phyloP scores from a whole-genome alignment of 2,329 filamentous ascomycete species.

The Ophiostoma tasmaniense region DNA sequence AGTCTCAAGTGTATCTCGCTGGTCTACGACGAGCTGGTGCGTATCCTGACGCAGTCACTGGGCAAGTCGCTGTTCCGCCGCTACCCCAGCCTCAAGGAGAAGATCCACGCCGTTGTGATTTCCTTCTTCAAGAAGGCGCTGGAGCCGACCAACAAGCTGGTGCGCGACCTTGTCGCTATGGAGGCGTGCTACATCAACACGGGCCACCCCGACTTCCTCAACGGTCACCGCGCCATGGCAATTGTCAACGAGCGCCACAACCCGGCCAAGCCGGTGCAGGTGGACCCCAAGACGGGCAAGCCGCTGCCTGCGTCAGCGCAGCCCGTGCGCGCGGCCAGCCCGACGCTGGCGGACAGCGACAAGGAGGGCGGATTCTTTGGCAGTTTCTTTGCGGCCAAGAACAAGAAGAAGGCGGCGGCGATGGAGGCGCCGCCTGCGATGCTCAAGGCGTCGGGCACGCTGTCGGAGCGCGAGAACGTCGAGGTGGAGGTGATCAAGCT shows the following conservation, averaged over 20 bases:
- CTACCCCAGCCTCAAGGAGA: conserved; percentile 93
- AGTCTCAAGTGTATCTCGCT: conserved; percentile 95
- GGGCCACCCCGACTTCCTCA: conserved; percentile 93
- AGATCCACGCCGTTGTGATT: conserved; percentile 88
- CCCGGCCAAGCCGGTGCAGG: conserved; percentile 75
- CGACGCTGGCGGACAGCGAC: conserved; percentile 49
- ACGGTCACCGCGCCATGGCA: conserved; percentile 94
- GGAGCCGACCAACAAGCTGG: conserved; percentile 96
- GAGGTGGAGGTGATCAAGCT: conserved; percentile 99
- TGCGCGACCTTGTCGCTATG: conserved; percentile 87
- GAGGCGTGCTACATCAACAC: conserved; percentile 98
- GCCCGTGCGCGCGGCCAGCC: conserved; percentile 67
- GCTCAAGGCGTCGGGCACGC: conserved; percentile 85
- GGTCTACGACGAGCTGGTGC: conserved; percentile 94
- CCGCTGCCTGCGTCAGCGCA: conserved; percentile 57
- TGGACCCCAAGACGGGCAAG: conserved; percentile 98
- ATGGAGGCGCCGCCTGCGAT: conserved; percentile 94
- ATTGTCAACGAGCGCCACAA: conserved; percentile 92
- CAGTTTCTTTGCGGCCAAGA: conserved; percentile 97
- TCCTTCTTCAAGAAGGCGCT: conserved; percentile 96
- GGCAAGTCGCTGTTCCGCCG: conserved; percentile 83
- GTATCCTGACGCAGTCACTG: conserved; percentile 84
- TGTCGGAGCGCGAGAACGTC: conserved; percentile 88
- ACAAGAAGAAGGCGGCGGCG: conserved; percentile 99
- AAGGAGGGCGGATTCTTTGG: conserved; percentile 83